Conservation (phyloP, 169 alveolate species). For the Amoebophrya sp. region DNA sequence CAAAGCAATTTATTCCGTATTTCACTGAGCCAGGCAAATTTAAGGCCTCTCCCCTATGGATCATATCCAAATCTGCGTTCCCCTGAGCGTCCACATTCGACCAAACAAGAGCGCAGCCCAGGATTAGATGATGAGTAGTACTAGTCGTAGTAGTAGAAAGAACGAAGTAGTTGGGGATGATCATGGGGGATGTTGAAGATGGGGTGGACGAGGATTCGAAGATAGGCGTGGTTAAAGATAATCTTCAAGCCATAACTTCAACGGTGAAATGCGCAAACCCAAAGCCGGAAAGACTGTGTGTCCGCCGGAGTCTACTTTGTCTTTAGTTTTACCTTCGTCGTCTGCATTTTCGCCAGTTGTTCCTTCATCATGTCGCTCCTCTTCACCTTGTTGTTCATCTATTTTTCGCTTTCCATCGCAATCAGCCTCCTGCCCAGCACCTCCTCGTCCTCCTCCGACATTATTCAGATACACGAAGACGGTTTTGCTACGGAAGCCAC, state of each 20-base stretch:
- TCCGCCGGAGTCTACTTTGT: not conserved
- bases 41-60: slow-evolving; percentile 48
- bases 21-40: slow-evolving; percentile 42
- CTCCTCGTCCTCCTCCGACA: not conserved
- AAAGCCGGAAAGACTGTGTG: not conserved
- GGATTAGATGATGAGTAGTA: not conserved
- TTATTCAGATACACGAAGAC: slow-evolving; percentile 46
- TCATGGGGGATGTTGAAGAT: not conserved
- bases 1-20: slow-evolving; percentile 49
- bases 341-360: not conserved
- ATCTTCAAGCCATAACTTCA: not conserved
- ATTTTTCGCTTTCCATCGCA: slow-evolving; percentile 33
- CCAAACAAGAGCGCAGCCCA: not conserved
- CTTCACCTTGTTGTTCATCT: not conserved
- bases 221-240: not conserved
- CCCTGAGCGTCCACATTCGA: slow-evolving; percentile 21
- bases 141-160: not conserved
- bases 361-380: not conserved
- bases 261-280: not conserved
- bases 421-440: not conserved
- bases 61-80: slow-evolving; percentile 37
- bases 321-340: not conserved
- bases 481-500: slow-evolving; percentile 49
- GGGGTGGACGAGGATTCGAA: not conserved
- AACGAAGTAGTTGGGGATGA: not conserved